phyloP scores from a whole-genome alignment of 345 rosid species.

The Euphorbia lathyris region DNA sequence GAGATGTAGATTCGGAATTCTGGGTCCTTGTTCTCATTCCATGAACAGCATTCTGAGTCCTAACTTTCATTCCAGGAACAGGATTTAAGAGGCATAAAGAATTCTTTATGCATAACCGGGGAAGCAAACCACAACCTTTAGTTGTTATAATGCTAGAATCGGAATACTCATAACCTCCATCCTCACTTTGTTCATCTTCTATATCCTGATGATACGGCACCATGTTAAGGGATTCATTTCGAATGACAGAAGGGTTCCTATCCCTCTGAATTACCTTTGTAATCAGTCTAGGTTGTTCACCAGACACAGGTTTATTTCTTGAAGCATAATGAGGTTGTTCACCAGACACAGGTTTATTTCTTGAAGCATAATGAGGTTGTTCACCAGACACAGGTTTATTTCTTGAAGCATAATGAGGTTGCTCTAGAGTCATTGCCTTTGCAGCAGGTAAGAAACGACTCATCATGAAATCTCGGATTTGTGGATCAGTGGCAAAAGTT shows the following conservation, averaged over 20 bases:
- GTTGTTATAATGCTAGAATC: conserved; percentile 39
- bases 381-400: conserved; percentile 47
- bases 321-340: conserved; percentile 61
- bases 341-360: conserved; percentile 44
- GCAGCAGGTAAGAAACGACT: conserved; percentile 95
- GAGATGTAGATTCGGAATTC: conserved; percentile 34
- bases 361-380: conserved; percentile 58
- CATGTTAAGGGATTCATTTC: conserved; percentile 25
- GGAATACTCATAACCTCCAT: conserved; percentile 38
- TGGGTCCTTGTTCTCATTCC: conserved; percentile 47
- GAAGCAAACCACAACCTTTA: conserved; percentile 75
- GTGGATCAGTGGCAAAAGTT: conserved; percentile 46
- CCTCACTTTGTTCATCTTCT: conserved; percentile 44
- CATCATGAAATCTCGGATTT: conserved; percentile 81
- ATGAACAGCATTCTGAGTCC: conserved; percentile 45
- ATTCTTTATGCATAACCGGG: conserved; percentile 62
- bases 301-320: conserved; percentile 44
- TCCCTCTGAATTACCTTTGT: conserved; percentile 33
- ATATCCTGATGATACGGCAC: conserved; percentile 34
- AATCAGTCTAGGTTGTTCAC: conserved; percentile 50
- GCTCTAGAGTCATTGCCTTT: conserved; percentile 80
- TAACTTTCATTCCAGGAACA: conserved; percentile 51
- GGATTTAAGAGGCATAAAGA: conserved; percentile 56
- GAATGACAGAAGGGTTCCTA: conserved; percentile 29
- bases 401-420: conserved; percentile 58